Base-by-base conservation (phyloP, 306 rosid species). In the Medicago lupulina region DNA sequence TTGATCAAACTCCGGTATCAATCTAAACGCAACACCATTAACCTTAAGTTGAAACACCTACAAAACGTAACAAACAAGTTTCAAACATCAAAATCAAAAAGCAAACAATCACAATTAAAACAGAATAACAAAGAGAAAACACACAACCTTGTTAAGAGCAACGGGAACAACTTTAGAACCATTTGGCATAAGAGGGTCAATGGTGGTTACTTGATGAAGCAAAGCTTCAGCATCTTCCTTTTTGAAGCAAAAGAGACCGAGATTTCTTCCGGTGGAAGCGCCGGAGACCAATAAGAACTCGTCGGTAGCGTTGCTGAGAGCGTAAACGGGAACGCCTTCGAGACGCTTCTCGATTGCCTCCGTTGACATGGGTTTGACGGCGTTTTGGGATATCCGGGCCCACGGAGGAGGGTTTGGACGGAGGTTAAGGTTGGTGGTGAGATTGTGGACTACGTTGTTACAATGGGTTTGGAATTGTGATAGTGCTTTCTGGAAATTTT, bases 161-260 rank as follows among this genome's bases (percentile, higher is more conserved):
- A 94, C 91, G 2, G 97, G 85, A 23, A 94, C 98, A 5, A 94
- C 98, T 87, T 86, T 94, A 16, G 97, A 91, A 36, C 97, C 98
- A 9, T 36, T 73, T 12, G 82, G 87, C 61, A 86, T 76, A 31
- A 59, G 73, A 0, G 97, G 96, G 78, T 90, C 97, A 67, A 94
- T 69, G 58, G 62, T 64, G 31, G 71, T 79, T 68, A 94, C 87
- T 66, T 91, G 97, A 16, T 82, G 75, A 18, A 91, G 97, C 38
- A 94, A 91, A 0, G 91, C 77, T 60, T 94, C 93, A 0, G 98
- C 98, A 28, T 94, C 97, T 44, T 94, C 95, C 50, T 88, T 88
- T 77, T 81, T 91, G 70, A 91, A 94, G 85, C 98, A 94, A 78
- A 94, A 91, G 78, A 94, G 79, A 10, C 97, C 97, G 0, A 94